phyloP scores from a whole-genome alignment of 768 basidiomycete genomes.

The Russula ochroleuca region DNA sequence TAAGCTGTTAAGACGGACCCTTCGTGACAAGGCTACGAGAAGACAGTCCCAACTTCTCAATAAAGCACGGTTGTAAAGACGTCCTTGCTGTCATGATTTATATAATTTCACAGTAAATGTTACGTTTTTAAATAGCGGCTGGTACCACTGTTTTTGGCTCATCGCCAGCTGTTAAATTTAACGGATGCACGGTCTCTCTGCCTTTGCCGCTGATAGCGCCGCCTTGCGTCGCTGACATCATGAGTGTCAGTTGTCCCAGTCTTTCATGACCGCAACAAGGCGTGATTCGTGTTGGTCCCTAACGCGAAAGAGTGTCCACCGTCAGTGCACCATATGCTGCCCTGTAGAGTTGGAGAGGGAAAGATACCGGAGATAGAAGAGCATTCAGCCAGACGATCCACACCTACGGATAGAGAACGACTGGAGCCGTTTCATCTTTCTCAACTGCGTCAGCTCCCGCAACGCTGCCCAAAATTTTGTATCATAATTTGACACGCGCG shows the following conservation, averaged over 20 bases:
- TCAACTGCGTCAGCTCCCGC: too few relatives aligned
- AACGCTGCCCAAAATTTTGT: too few relatives aligned
- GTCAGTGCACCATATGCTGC: background rate
- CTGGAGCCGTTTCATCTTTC: background rate
- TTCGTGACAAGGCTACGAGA: constrained; percentile 31
- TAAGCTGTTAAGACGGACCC: constrained; percentile 32
- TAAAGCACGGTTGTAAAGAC: constrained; percentile 14
- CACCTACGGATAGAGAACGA: too few relatives aligned
- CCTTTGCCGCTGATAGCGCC: background rate
- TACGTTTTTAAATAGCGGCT: background rate
- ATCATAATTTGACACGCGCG: too few relatives aligned
- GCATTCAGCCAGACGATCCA: too few relatives aligned
- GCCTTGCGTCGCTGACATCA: too few relatives aligned
- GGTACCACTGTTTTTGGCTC: background rate
- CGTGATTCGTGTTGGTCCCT: background rate
- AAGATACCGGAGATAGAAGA: too few relatives aligned
- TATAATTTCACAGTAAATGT: background rate
- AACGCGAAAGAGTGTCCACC: too few relatives aligned
- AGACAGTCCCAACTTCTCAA: background rate
- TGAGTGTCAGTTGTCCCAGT: too few relatives aligned
- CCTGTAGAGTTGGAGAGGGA: background rate
- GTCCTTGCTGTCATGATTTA: background rate
- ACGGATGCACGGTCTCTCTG: background rate
- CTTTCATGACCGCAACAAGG: background rate
- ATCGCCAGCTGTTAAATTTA: background rate